phyloP scores from a whole-genome alignment of 2,329 filamentous ascomycete species.

The Tolypocladium ophioglossoides region DNA sequence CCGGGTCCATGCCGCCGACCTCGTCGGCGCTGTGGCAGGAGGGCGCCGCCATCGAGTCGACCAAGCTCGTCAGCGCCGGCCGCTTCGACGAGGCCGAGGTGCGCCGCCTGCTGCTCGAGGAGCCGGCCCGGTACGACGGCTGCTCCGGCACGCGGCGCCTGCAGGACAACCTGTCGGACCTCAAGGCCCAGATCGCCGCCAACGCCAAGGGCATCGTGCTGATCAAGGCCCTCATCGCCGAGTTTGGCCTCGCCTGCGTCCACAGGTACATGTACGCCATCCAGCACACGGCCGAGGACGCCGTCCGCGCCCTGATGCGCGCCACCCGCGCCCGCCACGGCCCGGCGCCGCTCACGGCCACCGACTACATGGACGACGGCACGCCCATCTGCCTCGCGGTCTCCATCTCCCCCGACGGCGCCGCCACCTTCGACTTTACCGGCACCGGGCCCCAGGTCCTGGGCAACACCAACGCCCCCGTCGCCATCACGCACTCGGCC shows the following conservation, averaged over 20 bases:
- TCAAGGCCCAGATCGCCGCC: constrained; percentile 78
- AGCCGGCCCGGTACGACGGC: constrained; percentile 64
- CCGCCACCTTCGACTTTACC: constrained; percentile 53
- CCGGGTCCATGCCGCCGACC: constrained; percentile 74
- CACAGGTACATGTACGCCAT: constrained; percentile 44
- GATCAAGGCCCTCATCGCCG: constrained; percentile 59
- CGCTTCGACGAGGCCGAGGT: constrained; percentile 71
- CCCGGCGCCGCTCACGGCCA: constrained; percentile 14
- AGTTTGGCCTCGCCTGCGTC: constrained; percentile 62
- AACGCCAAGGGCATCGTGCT: constrained; percentile 77
- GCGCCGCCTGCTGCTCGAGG: constrained; percentile 57
- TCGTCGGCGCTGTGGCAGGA: constrained; percentile 56
- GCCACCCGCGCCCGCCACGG: constrained; percentile 7
- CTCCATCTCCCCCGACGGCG: constrained; percentile 62
- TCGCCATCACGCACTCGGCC: constrained; percentile 33
- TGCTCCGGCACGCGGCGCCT: constrained; percentile 72
- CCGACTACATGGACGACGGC: constrained; percentile 74
- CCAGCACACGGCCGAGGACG: constrained; percentile 36
- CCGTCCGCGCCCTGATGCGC: constrained; percentile 46
- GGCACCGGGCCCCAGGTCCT: constrained; percentile 20
- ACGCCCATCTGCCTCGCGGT: constrained; percentile 66
- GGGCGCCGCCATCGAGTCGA: constrained; percentile 52
- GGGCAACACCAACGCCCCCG: constrained; percentile 23
- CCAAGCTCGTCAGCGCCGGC: constrained; percentile 66
- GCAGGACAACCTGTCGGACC: constrained; percentile 73